These are phyloP conservation scores for Carpinus viminea DNA, from an alignment of 306 rosid genomes.

Conservation along the genomic window DNA sequence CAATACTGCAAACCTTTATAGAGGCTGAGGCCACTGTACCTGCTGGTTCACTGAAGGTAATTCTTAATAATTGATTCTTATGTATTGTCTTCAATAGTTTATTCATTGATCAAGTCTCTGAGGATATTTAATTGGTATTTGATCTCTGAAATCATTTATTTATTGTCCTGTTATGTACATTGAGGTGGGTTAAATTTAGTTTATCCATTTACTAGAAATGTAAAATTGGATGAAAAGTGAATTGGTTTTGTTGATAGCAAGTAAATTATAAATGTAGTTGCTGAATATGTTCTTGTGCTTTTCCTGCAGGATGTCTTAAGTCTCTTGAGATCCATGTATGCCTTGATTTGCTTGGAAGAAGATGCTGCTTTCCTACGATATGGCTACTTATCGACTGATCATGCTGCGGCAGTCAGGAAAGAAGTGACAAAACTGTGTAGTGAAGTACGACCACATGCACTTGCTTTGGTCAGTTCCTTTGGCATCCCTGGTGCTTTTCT, in stretches of 20 bases:
- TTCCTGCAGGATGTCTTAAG: conserved; percentile 58
- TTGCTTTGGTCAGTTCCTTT: conserved; percentile 82
- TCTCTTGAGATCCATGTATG: conserved; percentile 73
- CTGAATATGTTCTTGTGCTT: conserved; percentile 3
- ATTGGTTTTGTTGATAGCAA: background rate
- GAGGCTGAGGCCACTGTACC: conserved; percentile 64
- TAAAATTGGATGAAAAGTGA: background rate
- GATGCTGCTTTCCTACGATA: conserved; percentile 79
- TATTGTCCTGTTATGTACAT: background rate
- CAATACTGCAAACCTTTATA: conserved; percentile 54
- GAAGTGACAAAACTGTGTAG: conserved; percentile 70
- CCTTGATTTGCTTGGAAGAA: conserved; percentile 77
- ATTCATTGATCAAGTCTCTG: background rate
- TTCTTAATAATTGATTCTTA: background rate
- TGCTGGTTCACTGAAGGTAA: conserved; percentile 69
- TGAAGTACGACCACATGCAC: conserved; percentile 82
- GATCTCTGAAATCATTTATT: background rate
- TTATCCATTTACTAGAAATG: background rate
- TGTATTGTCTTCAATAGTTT: background rate
- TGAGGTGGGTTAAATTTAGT: background rate
- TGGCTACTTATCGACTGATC: conserved; percentile 61
- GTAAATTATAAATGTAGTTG: background rate
- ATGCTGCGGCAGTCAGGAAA: conserved; percentile 66
- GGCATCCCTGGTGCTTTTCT: conserved; percentile 92
- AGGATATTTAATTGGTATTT: background rate